These are phyloP conservation scores for Fusarium sororula DNA, from an alignment of 2,329 filamentous ascomycete genomes.

Conservation along the genomic window DNA sequence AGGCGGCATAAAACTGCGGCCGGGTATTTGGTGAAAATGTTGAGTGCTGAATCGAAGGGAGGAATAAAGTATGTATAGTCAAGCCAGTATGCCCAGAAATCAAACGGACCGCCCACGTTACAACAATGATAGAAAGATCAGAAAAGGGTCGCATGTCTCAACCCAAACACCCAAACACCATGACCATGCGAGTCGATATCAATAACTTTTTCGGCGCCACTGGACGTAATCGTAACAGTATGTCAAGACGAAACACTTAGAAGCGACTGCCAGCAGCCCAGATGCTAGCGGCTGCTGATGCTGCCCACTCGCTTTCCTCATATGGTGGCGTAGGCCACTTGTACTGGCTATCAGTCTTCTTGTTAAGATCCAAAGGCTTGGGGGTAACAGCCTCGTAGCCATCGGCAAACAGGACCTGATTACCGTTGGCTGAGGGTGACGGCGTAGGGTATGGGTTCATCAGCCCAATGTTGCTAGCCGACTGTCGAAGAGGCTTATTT, in stretches of 20 bases:
- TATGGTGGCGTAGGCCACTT: slow-evolving; percentile 98
- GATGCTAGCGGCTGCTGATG: slow-evolving; percentile 82
- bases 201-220: slow-evolving; percentile 41
- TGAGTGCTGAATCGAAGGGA: slow-evolving; percentile 40
- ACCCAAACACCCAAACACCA: slow-evolving; percentile 44
- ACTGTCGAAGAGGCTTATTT: slow-evolving; percentile 62
- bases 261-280: slow-evolving; percentile 76
- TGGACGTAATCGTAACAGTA: slow-evolving; percentile 38
- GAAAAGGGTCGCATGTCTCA: slow-evolving; percentile 32
- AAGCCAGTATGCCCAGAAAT: slow-evolving; percentile 39
- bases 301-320: slow-evolving; percentile 91
- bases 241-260: slow-evolving; percentile 46
- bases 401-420: slow-evolving; percentile 77
- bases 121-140: slow-evolving; percentile 22
- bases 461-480: slow-evolving; percentile 70
- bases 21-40: slow-evolving; percentile 44
- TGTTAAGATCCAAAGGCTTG: slow-evolving; percentile 75
- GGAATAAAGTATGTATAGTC: slow-evolving; percentile 43
- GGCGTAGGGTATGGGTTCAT: slow-evolving; percentile 71
- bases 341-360: slow-evolving; percentile 61
- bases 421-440: slow-evolving; percentile 83
- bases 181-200: slow-evolving; percentile 41
- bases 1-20: slow-evolving; percentile 32
- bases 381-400: slow-evolving; percentile 69
- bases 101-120: slow-evolving; percentile 37